Base-by-base conservation (phyloP, 495 filamentous ascomycete genomes). In the Hypoxylon cercidicola region DNA sequence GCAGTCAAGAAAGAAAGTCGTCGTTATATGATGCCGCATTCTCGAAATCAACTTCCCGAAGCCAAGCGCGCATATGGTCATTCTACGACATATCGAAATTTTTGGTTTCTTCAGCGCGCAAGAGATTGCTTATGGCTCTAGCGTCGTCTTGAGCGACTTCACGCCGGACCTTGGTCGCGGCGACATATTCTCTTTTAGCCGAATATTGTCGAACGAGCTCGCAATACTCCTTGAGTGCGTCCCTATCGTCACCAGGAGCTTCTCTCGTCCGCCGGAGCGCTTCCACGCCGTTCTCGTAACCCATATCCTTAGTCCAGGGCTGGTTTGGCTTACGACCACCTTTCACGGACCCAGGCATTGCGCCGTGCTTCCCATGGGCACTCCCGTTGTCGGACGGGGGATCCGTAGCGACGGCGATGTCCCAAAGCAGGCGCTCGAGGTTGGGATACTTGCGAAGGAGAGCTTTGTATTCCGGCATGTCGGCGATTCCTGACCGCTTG, bases 101-200 rank as follows among this genome's bases (percentile, higher is more conserved):
- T n/a, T n/a, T n/a, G n/a, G n/a, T n/a, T 15, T 53, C 62, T 62
- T 81, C 78, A 19, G 74, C 70, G 37, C 69, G 58, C 39, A 80
- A 21, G 25, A 82, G 69, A 15, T 71, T 59, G 54, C 69, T 66
- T 21, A 82, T 76, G 11, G 71, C 54, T 58, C 64, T 68, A 7
- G 69, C 64, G 45, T 81, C 75, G 40, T 79, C 71, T 41, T 65
- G 21, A 13, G 65, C 69, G 9, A 57, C 49, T 30, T 62, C 53
- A 30, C 62, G 56, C 34, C 61, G 56, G 19, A 40, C 8, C 4
- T 58, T 47, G 45, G 54, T 52, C 8, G 25, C 61, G 0, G 32
- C 20, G 1, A 51, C 50, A 6, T 50, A 30, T 52, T 58, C 60
- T 45, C 10, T 47, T 47, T 41, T 41, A 16, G 60, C 53, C 18